These are phyloP conservation scores for Drechslerella stenobrocha DNA, from an alignment of 2,329 filamentous ascomycete species.

Conservation along the genomic window DNA sequence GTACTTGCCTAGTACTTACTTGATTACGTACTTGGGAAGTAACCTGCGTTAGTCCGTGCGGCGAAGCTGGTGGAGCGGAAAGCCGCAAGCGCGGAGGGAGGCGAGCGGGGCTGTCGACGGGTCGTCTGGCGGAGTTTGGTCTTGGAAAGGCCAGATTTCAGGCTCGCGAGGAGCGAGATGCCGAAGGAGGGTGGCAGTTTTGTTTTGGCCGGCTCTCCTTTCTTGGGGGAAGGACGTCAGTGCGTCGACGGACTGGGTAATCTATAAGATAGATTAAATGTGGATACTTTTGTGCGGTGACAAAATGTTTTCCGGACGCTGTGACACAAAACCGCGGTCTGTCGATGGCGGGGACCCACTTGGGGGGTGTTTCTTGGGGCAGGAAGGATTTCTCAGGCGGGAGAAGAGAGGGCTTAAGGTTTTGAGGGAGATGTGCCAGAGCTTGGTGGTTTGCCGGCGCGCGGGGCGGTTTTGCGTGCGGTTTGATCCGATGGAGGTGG, in stretches of 20 bases:
- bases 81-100: no score
- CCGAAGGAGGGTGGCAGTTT: constrained; percentile 36
- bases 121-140: neutral
- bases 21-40: no score
- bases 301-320: neutral
- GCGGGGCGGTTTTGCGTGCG: neutral
- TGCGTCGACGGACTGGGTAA: neutral
- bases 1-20: no score
- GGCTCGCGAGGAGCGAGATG: constrained; percentile 48
- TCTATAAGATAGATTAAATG: constrained; percentile 40
- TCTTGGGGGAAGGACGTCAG: neutral
- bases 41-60: no score
- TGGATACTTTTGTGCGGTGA: constrained; percentile 37
- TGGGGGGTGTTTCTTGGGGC: no score
- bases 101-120: neutral
- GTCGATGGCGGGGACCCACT: no score
- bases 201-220: constrained; percentile 20
- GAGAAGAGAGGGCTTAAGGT: neutral
- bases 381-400: no score
- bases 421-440: neutral
- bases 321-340: no score
- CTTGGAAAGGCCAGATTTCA: constrained; percentile 44
- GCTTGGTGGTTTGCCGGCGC: neutral
- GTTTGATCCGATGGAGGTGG: neutral
- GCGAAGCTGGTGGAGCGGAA: no score